phyloP scores from a whole-genome alignment of 257 asterid species.

The Rubia yunnanensis region DNA sequence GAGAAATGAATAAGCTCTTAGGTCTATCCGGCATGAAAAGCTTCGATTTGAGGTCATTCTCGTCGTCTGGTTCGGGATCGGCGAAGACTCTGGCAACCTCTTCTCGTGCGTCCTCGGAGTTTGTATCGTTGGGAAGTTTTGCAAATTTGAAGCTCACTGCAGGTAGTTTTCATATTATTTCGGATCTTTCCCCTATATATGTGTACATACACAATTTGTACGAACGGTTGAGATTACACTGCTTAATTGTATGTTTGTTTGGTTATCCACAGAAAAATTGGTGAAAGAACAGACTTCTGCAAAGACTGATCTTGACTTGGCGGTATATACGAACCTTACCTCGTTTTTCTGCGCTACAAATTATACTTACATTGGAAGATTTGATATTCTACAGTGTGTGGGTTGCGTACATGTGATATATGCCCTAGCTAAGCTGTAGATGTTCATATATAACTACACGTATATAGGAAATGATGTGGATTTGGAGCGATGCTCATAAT shows the following conservation, averaged over 20 bases:
- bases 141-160: slow-evolving; percentile 85
- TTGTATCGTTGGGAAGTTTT: slow-evolving; percentile 63
- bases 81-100: slow-evolving; percentile 35
- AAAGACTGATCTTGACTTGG: slow-evolving; percentile 65
- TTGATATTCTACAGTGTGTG: background rate
- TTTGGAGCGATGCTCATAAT: background rate
- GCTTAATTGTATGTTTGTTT: background rate
- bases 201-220: background rate
- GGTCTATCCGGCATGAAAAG: slow-evolving; percentile 67
- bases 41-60: slow-evolving; percentile 43
- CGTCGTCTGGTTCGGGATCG: slow-evolving; percentile 42
- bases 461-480: background rate
- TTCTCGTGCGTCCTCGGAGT: slow-evolving; percentile 37
- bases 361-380: background rate
- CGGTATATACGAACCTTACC: slow-evolving; percentile 38
- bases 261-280: slow-evolving; percentile 56
- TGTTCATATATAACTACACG: background rate
- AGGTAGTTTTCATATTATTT: slow-evolving; percentile 24
- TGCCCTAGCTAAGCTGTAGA: background rate
- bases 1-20: slow-evolving; percentile 50
- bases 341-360: background rate
- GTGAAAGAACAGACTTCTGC: slow-evolving; percentile 95
- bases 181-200: background rate
- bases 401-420: background rate
- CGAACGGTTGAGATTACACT: background rate